Conservation (phyloP, 441 rosid species). For the Adansonia madagascariensis region DNA sequence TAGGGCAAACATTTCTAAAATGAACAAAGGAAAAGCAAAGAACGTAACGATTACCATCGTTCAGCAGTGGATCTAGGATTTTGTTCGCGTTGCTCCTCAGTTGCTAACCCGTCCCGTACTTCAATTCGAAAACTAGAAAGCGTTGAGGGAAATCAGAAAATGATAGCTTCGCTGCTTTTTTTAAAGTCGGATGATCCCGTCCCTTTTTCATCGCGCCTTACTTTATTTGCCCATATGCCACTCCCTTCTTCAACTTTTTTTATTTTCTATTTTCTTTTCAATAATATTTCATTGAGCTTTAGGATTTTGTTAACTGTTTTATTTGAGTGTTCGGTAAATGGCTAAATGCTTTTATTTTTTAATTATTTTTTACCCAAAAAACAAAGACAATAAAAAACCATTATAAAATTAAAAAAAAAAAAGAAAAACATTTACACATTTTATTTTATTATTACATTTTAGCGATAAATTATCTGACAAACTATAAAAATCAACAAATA, state of each 20-base stretch:
- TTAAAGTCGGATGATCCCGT: not conserved
- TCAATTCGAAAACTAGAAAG: not conserved
- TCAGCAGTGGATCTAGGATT: not conserved
- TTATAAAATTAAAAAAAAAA: too few species aligned
- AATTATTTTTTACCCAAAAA: not conserved
- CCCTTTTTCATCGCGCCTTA: not conserved
- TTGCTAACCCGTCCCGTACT: not conserved
- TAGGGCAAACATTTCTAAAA: not conserved
- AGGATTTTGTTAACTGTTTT: not conserved
- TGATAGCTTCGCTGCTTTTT: not conserved
- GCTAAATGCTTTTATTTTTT: too few species aligned
- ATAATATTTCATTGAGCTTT: not conserved
- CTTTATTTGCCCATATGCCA: slow-evolving; percentile 34
- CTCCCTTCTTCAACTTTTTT: not conserved
- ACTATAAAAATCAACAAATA: too few species aligned
- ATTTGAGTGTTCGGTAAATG: not conserved
- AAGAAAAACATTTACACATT: too few species aligned
- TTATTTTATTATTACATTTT: too few species aligned
- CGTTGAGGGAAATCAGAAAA: not conserved
- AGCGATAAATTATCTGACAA: too few species aligned
- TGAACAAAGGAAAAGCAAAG: not conserved
- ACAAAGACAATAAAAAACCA: not conserved
- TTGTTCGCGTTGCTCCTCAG: not conserved
- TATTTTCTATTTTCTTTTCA: too few species aligned
- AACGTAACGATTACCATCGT: slow-evolving; percentile 1